Conservation (phyloP, 768 basidiomycete species). For the Steccherinum ochraceum region DNA sequence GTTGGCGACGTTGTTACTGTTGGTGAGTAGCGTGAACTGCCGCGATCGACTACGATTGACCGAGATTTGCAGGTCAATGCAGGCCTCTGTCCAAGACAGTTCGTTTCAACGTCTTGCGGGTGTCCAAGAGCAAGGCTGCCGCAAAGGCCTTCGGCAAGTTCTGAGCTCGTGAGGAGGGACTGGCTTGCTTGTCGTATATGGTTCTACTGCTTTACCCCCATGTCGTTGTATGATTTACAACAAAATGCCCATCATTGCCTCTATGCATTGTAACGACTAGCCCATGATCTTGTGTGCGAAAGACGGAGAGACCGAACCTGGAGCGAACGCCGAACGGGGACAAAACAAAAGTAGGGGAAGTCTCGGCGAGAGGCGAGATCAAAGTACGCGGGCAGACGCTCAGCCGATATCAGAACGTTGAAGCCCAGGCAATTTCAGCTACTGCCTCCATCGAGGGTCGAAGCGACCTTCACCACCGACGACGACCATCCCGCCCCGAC, state of each 20-base stretch:
- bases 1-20: conserved; percentile 92
- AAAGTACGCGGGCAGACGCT: neutral
- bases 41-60: neutral
- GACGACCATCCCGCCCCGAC: conserved; percentile 5
- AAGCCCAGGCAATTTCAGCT: neutral
- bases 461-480: conserved; percentile 6
- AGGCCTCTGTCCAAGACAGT: conserved; percentile 98
- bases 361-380: neutral
- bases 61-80: conserved; percentile 72
- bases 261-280: neutral
- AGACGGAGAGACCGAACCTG: neutral
- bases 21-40: conserved; percentile 45
- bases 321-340: neutral
- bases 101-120: conserved; percentile 97
- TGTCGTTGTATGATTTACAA: conserved; percentile 23
- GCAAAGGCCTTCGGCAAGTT: conserved; percentile 95
- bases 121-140: conserved; percentile 88
- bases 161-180: conserved; percentile 30
- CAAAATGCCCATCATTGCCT: conserved; percentile 22
- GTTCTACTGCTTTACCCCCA: conserved; percentile 24
- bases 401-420: conserved; percentile 2
- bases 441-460: conserved; percentile 3
- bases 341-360: neutral
- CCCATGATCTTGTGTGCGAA: neutral
- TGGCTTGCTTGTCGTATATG: conserved; percentile 17